Percentiles rank a stretch among this genome's conserved stretches.
phyloP scores from a whole-genome alignment of 495 filamentous ascomycete species.

The Hypomontagnella monticulosa region DNA sequence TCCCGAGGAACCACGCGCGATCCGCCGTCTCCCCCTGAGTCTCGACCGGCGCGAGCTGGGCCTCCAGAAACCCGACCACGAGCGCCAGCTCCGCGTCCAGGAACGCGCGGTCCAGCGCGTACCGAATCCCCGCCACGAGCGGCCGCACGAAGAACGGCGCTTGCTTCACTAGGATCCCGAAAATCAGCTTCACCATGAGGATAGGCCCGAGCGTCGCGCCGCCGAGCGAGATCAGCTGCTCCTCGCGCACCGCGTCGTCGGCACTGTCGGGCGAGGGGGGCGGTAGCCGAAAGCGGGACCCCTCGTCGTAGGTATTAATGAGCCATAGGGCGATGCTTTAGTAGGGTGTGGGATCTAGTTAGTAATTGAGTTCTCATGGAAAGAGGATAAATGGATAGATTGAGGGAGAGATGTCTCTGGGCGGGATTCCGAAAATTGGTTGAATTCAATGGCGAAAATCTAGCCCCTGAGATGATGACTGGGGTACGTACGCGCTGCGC shows the following conservation, averaged over 20 bases:
- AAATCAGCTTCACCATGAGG: slow-evolving; percentile 23
- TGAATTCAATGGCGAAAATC: too few species aligned
- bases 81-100: slow-evolving; percentile 24
- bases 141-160: slow-evolving; percentile 29
- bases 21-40: background rate
- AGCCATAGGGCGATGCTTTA: slow-evolving; percentile 36
- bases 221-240: slow-evolving; percentile 34
- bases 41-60: slow-evolving; percentile 18
- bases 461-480: too few species aligned
- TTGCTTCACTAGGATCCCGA: slow-evolving; percentile 4
- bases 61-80: slow-evolving; percentile 19
- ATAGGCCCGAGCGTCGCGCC: slow-evolving; percentile 15
- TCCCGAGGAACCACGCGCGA: slow-evolving; percentile 36
- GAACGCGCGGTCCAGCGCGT: slow-evolving; percentile 11
- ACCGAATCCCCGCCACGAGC: background rate
- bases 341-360: too few species aligned
- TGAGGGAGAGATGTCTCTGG: too few species aligned
- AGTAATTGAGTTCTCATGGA: too few species aligned
- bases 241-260: slow-evolving; percentile 42
- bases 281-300: slow-evolving; percentile 26
- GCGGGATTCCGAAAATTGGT: too few species aligned
- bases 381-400: too few species aligned
- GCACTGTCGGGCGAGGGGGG: background rate
- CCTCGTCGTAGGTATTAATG: slow-evolving; percentile 37
- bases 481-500: slow-evolving; percentile 20